These are phyloP conservation scores for Aspergillus floridensis DNA, from an alignment of 2,329 filamentous ascomycete genomes.

Conservation along the genomic window DNA sequence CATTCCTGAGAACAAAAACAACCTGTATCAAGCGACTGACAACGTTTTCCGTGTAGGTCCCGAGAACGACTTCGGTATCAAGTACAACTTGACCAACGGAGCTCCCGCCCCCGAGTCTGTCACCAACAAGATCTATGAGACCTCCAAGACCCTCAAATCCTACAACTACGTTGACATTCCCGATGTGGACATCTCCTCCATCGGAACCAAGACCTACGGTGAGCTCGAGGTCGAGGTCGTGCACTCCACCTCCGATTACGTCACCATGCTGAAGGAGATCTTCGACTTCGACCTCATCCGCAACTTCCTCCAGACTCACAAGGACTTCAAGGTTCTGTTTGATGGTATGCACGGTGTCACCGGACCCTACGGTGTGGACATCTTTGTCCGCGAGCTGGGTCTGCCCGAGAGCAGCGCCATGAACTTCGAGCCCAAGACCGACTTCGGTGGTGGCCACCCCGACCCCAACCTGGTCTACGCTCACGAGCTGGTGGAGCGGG, in stretches of 20 bases:
- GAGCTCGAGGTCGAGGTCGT: conserved; percentile 90
- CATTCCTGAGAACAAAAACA: neutral
- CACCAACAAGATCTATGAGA: conserved; percentile 96
- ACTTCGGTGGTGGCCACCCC: conserved; percentile 96
- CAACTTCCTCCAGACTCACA: conserved; percentile 81
- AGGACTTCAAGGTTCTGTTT: conserved; percentile 95
- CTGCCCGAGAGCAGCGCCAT: conserved; percentile 74
- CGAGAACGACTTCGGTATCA: conserved; percentile 96
- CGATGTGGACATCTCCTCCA: conserved; percentile 76
- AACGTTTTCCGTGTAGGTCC: conserved; percentile 59
- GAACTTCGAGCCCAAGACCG: conserved; percentile 87
- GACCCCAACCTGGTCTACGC: conserved; percentile 98
- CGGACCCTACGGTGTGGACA: conserved; percentile 88
- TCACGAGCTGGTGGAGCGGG: conserved; percentile 86
- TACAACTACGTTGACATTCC: conserved; percentile 91
- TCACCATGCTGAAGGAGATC: conserved; percentile 94
- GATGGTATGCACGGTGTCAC: conserved; percentile 94
- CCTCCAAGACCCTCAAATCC: conserved; percentile 81
- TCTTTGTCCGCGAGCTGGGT: conserved; percentile 91
- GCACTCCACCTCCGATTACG: conserved; percentile 88
- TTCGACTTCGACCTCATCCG: conserved; percentile 97
- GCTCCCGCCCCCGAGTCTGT: conserved; percentile 93
- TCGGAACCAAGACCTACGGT: conserved; percentile 83
- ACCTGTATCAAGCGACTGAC: neutral
- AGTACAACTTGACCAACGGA: conserved; percentile 97